phyloP scores from a whole-genome alignment of 2,329 filamentous ascomycete genomes.

The Lachnellula suecica region DNA sequence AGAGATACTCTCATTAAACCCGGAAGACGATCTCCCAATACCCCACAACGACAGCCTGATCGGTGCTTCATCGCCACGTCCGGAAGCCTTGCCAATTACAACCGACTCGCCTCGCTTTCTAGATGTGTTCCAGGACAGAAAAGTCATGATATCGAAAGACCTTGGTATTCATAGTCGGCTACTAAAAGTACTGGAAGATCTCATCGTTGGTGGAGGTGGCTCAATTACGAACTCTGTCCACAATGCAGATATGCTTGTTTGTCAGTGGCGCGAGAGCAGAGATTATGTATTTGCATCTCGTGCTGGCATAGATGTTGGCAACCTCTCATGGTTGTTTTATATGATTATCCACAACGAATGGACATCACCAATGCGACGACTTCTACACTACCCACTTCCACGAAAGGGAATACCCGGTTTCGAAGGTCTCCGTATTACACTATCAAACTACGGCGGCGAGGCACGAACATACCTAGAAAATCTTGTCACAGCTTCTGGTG shows the following conservation, averaged over 20 bases:
- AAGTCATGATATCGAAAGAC: slow-evolving; percentile 75
- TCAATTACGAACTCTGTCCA: slow-evolving; percentile 62
- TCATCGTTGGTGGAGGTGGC: slow-evolving; percentile 74
- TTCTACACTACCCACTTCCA: slow-evolving; percentile 89
- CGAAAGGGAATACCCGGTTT: slow-evolving; percentile 78
- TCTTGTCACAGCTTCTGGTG: slow-evolving; percentile 78
- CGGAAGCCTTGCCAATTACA: slow-evolving; percentile 40
- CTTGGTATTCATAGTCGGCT: slow-evolving; percentile 69
- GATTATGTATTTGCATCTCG: slow-evolving; percentile 78
- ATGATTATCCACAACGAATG: slow-evolving; percentile 86
- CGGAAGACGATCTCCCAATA: slow-evolving; percentile 56
- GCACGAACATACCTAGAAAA: slow-evolving; percentile 93
- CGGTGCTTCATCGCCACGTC: slow-evolving; percentile 61
- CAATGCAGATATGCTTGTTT: slow-evolving; percentile 80
- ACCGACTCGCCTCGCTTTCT: slow-evolving; percentile 51
- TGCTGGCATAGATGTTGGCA: slow-evolving; percentile 80
- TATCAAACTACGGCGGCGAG: slow-evolving; percentile 96
- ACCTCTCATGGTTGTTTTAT: slow-evolving; percentile 90
- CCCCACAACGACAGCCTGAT: slow-evolving; percentile 60
- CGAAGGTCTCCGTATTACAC: slow-evolving; percentile 71
- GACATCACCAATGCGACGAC: slow-evolving; percentile 78
- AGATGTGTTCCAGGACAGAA: slow-evolving; percentile 74
- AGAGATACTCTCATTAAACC: slow-evolving; percentile 67
- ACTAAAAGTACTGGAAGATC: slow-evolving; percentile 62
- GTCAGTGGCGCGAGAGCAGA: slow-evolving; percentile 78